Evolutionary conservation across 2,329 filamentous ascomycete genomes (phyloP).

Genomic region (Pezicula radicicola): DNA sequence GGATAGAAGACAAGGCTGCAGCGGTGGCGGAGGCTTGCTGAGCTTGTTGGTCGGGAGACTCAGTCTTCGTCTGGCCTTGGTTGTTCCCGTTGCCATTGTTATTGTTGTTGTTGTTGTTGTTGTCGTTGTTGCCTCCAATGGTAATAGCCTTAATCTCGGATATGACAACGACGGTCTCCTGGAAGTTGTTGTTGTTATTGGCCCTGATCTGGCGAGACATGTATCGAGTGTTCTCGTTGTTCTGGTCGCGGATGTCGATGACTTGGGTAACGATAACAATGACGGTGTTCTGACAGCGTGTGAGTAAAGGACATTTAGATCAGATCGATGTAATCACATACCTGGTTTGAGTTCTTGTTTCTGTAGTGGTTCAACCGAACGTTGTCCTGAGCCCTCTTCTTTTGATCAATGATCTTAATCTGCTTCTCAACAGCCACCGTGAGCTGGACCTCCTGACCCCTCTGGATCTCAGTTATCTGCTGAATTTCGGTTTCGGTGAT

Average conservation of each 20-base stretch:
- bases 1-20: slow-evolving; percentile 4
- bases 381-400: slow-evolving; percentile 18
- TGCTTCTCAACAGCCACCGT: slow-evolving; percentile 10
- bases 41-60: slow-evolving; percentile 5
- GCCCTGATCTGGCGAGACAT: slow-evolving; percentile 22
- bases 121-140: slow-evolving; percentile 3
- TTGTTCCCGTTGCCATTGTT: slow-evolving; percentile 6
- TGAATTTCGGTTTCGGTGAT: slow-evolving; percentile 14
- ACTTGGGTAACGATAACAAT: slow-evolving; percentile 24
- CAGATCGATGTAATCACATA: slow-evolving; percentile 7
- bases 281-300: slow-evolving; percentile 21
- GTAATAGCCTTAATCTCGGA: slow-evolving; percentile 10
- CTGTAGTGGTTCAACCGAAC: slow-evolving; percentile 26
- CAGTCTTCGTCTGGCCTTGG: slow-evolving; percentile 16
- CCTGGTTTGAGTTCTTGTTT: slow-evolving; percentile 21
- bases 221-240: slow-evolving; percentile 19
- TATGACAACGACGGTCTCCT: slow-evolving; percentile 16
- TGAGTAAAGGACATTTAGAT: slow-evolving; percentile 2
- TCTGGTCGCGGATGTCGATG: slow-evolving; percentile 16
- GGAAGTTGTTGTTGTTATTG: slow-evolving; percentile 9
- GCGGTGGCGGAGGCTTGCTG: slow-evolving; percentile 6
- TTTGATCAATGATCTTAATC: slow-evolving; percentile 10
- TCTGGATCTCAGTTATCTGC: slow-evolving; percentile 7
- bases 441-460: slow-evolving; percentile 14
- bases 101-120: neutral